These are phyloP conservation scores for Gamsiella multidivaricata DNA, from an alignment of 192 early-diverging fungal species.

Conservation along the genomic window DNA sequence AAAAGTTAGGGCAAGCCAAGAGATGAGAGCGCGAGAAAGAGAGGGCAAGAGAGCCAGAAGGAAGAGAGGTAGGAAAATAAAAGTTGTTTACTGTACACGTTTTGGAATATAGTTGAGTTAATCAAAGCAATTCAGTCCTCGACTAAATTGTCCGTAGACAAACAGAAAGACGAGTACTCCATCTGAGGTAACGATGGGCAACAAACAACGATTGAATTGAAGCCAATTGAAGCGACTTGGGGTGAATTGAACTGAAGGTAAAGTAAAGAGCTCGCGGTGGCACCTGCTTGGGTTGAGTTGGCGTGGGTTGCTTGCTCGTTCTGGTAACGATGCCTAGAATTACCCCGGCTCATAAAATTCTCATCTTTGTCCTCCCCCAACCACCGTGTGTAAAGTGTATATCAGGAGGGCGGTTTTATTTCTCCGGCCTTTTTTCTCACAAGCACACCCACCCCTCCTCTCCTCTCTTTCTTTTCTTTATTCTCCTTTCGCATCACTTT, in stretches of 20 bases:
- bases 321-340: no score
- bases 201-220: slow-evolving; percentile 1
- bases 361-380: background rate
- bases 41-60: background rate
- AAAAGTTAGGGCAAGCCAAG: background rate
- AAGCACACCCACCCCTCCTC: background rate
- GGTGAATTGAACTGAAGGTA: background rate
- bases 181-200: slow-evolving; percentile 4
- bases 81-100: background rate
- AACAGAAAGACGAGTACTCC: background rate
- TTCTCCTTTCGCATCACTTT: slow-evolving; percentile 3
- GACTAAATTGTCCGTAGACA: background rate
- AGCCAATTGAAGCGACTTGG: no score
- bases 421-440: slow-evolving; percentile 30
- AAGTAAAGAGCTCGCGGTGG: background rate
- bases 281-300: background rate
- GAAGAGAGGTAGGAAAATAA: slow-evolving; percentile 25
- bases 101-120: background rate
- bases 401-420: slow-evolving; percentile 10
- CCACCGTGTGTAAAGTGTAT: no score
- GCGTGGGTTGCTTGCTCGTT: background rate
- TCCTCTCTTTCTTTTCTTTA: background rate
- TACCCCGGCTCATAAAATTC: background rate
- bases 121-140: background rate
- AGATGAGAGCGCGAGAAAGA: background rate